These are phyloP conservation scores for Quercus ilex DNA, from an alignment of 306 rosid species.

Conservation along the genomic window DNA sequence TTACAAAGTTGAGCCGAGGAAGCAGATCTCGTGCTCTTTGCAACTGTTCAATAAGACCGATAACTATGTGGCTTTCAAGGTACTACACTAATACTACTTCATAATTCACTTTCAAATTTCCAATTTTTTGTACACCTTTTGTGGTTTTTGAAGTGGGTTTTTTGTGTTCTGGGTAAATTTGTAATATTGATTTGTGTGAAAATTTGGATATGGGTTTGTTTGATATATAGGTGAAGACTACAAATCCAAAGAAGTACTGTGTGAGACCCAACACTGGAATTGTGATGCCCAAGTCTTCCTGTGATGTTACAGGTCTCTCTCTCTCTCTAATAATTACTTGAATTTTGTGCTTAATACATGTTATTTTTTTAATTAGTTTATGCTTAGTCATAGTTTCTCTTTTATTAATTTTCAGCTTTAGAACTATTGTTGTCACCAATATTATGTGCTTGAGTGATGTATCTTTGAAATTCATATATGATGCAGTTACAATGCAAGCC, in stretches of 20 bases:
- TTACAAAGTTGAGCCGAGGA: conserved; percentile 23
- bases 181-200: conserved; percentile 30
- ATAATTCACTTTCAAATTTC: conserved; percentile 11
- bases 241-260: conserved; percentile 93
- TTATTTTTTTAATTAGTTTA: not conserved
- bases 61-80: conserved; percentile 80
- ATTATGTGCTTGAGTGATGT: too few relatives aligned
- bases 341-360: not conserved
- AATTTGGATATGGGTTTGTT: conserved; percentile 27
- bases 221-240: conserved; percentile 67
- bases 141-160: not conserved
- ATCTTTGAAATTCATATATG: not conserved
- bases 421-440: not conserved
- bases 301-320: conserved; percentile 65
- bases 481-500: conserved; percentile 87
- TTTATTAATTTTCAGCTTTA: not conserved
- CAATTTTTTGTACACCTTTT: not conserved
- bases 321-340: not conserved
- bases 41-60: conserved; percentile 70
- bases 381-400: not conserved
- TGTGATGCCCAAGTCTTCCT: conserved; percentile 81
- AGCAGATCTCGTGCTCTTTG: conserved; percentile 92
- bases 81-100: not conserved
- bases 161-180: conserved; percentile 13
- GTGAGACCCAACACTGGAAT: conserved; percentile 95